Evolutionary conservation across 306 rosid genomes (phyloP), one percentile per base, ranked within the genome.

Genomic region (Sophora flavescens): DNA sequence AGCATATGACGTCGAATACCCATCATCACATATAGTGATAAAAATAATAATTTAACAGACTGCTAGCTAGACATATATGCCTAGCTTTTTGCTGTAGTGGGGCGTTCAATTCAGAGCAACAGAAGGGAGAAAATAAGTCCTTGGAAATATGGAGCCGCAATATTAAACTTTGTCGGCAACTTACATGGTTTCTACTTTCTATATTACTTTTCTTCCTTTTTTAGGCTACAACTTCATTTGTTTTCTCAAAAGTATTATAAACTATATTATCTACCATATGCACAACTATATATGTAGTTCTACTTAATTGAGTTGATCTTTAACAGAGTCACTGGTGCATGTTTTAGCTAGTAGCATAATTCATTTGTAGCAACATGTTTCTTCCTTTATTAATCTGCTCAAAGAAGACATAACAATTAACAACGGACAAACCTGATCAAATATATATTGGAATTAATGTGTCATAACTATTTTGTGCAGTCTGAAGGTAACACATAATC

Each of bases 101-200:
- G 33, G 62, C 35, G 50, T 51, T 69, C 47, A 33, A n/a, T 51
- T 14, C 61, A 52, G 57, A 64, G 65, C 12, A 26, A 63, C 45
- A 44, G n/a, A 44, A 44, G 50, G 50, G 50, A 44, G 13, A 11
- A 14, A 16, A 61, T 16, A 36, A 35, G 33, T 50, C 52, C 28
- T 60, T n/a, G 70, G 68, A 68, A 68, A 68, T 47, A 77, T 42
- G 69, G 70, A 78, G 81, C 81, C 75, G 81, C 76, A 48, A 11
- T 44, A 2, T 41, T 8, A 68, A 13, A n/a, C 13, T 68, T 30
- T 67, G 48, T 44, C 68, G 17, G 63, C 3, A 44, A 2, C 14
- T 44, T 44, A 44, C 9, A 2, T 11, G 4, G 4, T 44, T 11
- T 10, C n/a, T 44, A 44, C 22, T 44, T 11, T 10, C n/a, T 44